phyloP scores from a whole-genome alignment of 768 basidiomycete species.

The Pisolithus albus region DNA sequence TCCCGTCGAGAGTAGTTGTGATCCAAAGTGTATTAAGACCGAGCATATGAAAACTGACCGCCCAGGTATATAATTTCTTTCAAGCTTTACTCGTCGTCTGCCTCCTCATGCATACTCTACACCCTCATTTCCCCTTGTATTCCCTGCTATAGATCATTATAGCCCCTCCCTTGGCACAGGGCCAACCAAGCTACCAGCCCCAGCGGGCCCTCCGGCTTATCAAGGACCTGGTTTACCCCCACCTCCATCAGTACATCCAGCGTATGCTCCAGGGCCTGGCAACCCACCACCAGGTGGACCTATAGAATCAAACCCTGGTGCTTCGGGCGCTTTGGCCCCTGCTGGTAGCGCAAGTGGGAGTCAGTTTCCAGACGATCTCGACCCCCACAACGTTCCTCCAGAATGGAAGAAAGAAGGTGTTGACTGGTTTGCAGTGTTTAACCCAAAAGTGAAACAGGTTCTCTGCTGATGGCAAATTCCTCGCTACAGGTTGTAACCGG shows the following conservation, averaged over 20 bases:
- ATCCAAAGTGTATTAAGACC: constrained; percentile 55
- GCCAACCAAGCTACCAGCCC: constrained; percentile 31
- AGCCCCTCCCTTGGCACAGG: constrained; percentile 33
- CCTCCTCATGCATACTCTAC: constrained; percentile 28
- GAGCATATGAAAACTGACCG: constrained; percentile 42
- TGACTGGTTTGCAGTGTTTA: constrained; percentile 90
- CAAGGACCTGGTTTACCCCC: constrained; percentile 33
- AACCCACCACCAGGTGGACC: constrained; percentile 7
- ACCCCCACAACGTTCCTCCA: constrained; percentile 27
- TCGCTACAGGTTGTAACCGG: constrained; percentile 95
- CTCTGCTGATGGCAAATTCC: constrained; percentile 86
- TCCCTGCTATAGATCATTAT: constrained; percentile 27
- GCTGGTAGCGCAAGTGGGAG: constrained; percentile 24
- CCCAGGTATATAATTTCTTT: constrained; percentile 31
- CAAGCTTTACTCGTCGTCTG: constrained; percentile 21
- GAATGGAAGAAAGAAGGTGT: constrained; percentile 53
- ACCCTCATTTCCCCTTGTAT: constrained; percentile 18
- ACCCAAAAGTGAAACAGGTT: constrained; percentile 67
- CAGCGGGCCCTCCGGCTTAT: constrained; percentile 24
- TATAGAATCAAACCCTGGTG: constrained; percentile 15
- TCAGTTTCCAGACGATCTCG: constrained; percentile 30
- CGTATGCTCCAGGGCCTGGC: constrained; percentile 25
- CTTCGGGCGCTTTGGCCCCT: constrained; percentile 20
- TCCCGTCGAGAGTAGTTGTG: constrained; percentile 37
- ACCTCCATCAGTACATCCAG: constrained; percentile 25